Evolutionary conservation across 192 early-diverging fungal species (phyloP), one percentile per base, ranked within the genome.

Genomic region (Kickxella alabastrina): DNA sequence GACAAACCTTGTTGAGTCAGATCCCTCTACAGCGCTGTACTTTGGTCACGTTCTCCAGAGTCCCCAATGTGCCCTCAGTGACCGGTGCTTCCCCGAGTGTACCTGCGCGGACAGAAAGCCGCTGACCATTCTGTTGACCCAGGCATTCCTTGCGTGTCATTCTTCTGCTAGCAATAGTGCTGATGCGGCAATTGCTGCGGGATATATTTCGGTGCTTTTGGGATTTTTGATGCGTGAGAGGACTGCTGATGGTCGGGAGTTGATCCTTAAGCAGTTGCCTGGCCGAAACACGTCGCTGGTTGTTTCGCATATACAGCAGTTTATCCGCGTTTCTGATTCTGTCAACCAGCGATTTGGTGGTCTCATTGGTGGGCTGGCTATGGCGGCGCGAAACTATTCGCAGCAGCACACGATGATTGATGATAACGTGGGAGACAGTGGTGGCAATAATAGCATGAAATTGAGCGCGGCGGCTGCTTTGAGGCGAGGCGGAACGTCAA

Each of bases 1-100:
- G 13, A 67, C 59, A 0, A 75, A 75, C 47, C 46, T 67, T 21
- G 65, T 75, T 10, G 64, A 75, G 10, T 61, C 71, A 1, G 71
- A 75, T 38, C 40, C 71, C 3, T 75, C 71, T 19, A 48, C 64
- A 10, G 48, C 43, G 7, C 46, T 62, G 4, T 59, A 66, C 29
- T 67, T 75, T 40, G 27, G 38, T 37, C 54, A 59, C 24, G 60
- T 68, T 8, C 12, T 44, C 32, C 71, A 75, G 35, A 62, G 52
- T 42, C 65, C 60, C 9, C 59, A 49, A 25, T 75, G 71, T 12
- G 29, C 39, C 4, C 38, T 75, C 5, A 7, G 8, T n/a, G 29
- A 18, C n/a, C 36, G 28, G 10, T 75, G 71, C 29, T 68, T 68
- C 31, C 64, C 71, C 0, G 47, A 52, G 24, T 75, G 71, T 43